Evolutionary conservation across 2,329 filamentous ascomycete species (phyloP), one percentile per base, ranked within the genome.

Genomic region (Trichoderma sp.): DNA sequence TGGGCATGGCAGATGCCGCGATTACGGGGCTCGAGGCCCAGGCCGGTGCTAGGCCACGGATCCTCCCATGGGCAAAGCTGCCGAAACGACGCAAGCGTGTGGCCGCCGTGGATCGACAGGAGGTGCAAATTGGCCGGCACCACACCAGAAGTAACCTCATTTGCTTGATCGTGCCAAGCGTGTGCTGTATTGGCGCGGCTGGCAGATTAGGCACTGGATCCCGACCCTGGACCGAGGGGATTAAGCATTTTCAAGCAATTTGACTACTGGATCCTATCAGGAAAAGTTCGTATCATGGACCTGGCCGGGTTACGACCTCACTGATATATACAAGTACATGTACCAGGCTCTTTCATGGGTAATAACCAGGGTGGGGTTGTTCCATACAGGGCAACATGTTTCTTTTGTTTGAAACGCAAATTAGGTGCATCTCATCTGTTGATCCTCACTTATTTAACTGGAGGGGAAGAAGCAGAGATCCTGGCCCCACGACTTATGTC

Each of bases 91-190:
- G 33, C 43, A 47, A 57, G 53, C 62, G 56, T 57, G 53, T 57
- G 33, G 3, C 10, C 8, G 43, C 37, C 52, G 62, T 47, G 52
- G 62, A 66, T 66, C 62, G 62, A 66, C 62, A 66, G 62, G 62
- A 66, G 62, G 55, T 57, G 55, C n/a, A 33, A 57, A 57, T 57
- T 33, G 29, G 55, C 55, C 16, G 8, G 24, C 52, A 55, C 47
- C 59, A 62, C 47, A 43, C 62, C 62, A 65, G 62, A 31, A 56
- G 27, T 43, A 65, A 40, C 21, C 31, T 49, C 47, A 49, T 49
- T 49, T 49, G 47, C 47, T n/a, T 21, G 7, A 24, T 24, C 47
- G n/a, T 49, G 47, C 19, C 52, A 55, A 55, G 27, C 52, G 43
- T 49, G 47, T 49, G 11, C 47, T 55, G 60, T 37, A 53, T 62